Conservation (phyloP, 1,284 basidiomycete genomes). For the Ustilago sp. region DNA sequence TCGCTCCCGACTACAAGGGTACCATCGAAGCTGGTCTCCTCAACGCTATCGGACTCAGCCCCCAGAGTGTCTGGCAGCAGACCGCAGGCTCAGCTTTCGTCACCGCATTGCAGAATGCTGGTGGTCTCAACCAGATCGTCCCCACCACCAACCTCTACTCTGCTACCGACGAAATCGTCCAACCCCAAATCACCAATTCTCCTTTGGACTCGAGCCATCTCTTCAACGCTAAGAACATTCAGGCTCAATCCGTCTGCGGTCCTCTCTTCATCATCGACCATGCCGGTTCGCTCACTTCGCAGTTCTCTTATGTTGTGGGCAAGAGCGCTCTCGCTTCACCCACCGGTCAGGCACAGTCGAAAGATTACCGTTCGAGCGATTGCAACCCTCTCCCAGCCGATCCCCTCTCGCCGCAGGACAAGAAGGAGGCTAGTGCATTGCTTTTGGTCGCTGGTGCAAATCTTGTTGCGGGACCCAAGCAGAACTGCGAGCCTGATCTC, state of each 20-base stretch:
- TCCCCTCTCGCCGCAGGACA: slow-evolving; percentile 23
- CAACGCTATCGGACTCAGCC: neutral
- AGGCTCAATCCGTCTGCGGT: slow-evolving; percentile 28
- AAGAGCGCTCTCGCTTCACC: slow-evolving; percentile 11
- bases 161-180: slow-evolving; percentile 35
- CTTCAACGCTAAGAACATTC: slow-evolving; percentile 32
- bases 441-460: slow-evolving; percentile 17
- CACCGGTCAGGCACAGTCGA: slow-evolving; percentile 16
- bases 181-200: slow-evolving; percentile 24
- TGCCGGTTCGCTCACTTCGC: slow-evolving; percentile 25
- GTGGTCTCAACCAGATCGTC: slow-evolving; percentile 34
- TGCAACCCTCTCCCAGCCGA: slow-evolving; percentile 32
- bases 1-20: slow-evolving; percentile 47
- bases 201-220: slow-evolving; percentile 29
- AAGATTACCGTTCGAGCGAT: slow-evolving; percentile 23
- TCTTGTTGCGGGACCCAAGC: slow-evolving; percentile 27
- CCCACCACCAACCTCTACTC: slow-evolving; percentile 50
- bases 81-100: slow-evolving; percentile 14
- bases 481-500: slow-evolving; percentile 46
- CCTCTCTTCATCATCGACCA: slow-evolving; percentile 32
- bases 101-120: slow-evolving; percentile 38
- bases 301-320: slow-evolving; percentile 37
- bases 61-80: slow-evolving; percentile 43
- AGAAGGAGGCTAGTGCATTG: slow-evolving; percentile 9
- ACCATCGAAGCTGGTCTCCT: slow-evolving; percentile 20